Evolutionary conservation across 441 rosid species (phyloP).

Genomic region (Pelargonium citronellum): DNA sequence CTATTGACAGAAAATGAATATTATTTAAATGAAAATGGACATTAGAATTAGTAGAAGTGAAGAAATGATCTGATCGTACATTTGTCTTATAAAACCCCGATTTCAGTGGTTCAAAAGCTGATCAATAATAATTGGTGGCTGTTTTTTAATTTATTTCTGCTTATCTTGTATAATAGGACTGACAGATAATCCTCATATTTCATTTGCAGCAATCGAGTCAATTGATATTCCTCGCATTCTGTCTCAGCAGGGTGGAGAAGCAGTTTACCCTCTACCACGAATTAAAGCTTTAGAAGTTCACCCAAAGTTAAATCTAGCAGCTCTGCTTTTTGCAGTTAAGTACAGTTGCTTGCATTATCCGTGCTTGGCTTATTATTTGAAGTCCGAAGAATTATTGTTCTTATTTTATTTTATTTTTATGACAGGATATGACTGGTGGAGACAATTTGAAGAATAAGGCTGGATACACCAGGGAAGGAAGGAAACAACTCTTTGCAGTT

Average conservation of each 20-base stretch:
- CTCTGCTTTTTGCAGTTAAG: constrained; percentile 89
- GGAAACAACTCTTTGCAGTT: constrained; percentile 96
- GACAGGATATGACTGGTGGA: constrained; percentile 58
- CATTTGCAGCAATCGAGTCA: constrained; percentile 76
- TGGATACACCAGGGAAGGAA: constrained; percentile 89
- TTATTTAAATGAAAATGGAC: no score
- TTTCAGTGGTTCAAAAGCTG: no score
- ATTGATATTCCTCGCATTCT: constrained; percentile 85
- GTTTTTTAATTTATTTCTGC: neutral
- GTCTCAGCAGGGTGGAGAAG: constrained; percentile 95
- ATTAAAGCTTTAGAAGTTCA: constrained; percentile 85
- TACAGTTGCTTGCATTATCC: neutral
- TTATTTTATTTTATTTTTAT: constrained; percentile 16
- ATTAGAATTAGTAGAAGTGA: no score
- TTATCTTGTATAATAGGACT: constrained; percentile 1
- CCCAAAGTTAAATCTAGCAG: constrained; percentile 83
- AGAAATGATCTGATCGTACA: no score
- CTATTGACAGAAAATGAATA: no score
- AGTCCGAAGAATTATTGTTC: neutral
- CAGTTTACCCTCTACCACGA: constrained; percentile 91
- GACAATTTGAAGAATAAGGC: constrained; percentile 75
- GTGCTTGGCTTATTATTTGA: constrained; percentile 17
- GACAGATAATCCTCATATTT: constrained; percentile 21
- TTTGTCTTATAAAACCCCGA: no score
- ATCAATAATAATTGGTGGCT: no score